phyloP scores from a whole-genome alignment of 768 basidiomycete species.

The Tremella yokohamensis region DNA sequence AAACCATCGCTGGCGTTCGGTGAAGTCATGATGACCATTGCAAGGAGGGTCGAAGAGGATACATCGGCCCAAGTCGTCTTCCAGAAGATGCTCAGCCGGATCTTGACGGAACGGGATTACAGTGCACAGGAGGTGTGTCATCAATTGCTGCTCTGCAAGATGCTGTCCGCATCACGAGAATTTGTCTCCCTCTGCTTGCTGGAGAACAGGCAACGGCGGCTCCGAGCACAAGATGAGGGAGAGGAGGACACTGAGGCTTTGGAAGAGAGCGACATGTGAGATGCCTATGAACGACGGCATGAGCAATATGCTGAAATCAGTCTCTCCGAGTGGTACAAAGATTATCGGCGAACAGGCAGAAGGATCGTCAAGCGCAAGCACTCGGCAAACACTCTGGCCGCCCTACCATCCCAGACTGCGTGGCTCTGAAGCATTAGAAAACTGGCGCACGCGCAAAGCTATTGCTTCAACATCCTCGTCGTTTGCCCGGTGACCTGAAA shows the following conservation, averaged over 20 bases:
- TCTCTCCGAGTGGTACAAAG: neutral
- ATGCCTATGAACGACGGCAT: neutral
- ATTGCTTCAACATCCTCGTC: constrained; percentile 7
- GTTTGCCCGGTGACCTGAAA: neutral
- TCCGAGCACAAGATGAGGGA: neutral
- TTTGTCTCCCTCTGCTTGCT: neutral
- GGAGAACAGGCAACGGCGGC: neutral
- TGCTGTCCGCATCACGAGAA: neutral
- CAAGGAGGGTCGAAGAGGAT: neutral
- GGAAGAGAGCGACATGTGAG: neutral
- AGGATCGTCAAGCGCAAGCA: neutral
- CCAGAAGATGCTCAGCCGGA: neutral
- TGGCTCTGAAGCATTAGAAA: neutral
- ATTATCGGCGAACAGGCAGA: neutral
- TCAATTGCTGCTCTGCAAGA: neutral
- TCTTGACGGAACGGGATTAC: neutral
- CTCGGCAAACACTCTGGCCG: neutral
- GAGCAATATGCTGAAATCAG: neutral
- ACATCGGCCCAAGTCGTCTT: neutral
- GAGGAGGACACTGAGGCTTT: neutral
- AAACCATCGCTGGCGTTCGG: neutral
- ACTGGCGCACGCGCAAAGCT: constrained; percentile 10
- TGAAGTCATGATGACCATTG: neutral
- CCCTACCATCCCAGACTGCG: neutral
- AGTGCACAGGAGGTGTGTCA: constrained; percentile 5